Percentiles rank a stretch among this genome's conserved stretches.
Evolutionary conservation across 495 filamentous ascomycete genomes (phyloP).

Genomic region (Xylaria venustula): DNA sequence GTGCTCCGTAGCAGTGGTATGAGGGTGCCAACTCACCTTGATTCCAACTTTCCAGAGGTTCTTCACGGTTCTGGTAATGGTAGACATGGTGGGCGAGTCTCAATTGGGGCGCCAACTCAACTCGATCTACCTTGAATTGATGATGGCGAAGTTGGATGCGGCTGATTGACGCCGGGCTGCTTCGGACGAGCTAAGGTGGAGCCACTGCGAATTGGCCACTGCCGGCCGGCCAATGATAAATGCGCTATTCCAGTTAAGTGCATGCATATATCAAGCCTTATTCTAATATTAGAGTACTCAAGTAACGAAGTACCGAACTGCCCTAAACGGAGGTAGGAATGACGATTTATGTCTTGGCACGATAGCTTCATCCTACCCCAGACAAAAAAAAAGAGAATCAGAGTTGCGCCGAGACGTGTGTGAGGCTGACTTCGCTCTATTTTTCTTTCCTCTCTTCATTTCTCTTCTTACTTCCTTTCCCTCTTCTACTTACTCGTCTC

Average conservation of each 20-base stretch:
- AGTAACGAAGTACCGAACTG: background rate
- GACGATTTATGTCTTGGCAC: background rate
- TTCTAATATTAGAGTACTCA: too few species aligned
- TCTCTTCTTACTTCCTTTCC: background rate
- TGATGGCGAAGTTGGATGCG: conserved; percentile 8
- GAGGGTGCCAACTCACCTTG: conserved; percentile 56
- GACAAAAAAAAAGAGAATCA: background rate
- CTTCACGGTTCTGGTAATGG: conserved; percentile 76
- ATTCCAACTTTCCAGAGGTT: conserved; percentile 85
- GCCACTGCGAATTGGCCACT: conserved; percentile 1
- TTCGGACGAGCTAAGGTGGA: background rate
- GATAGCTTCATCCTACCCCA: conserved; percentile 1
- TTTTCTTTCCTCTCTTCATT: too few species aligned
- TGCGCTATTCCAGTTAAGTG: too few species aligned
- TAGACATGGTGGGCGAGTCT: conserved; percentile 76
- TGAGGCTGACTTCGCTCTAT: too few species aligned
- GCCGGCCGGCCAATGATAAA: conserved; percentile 3
- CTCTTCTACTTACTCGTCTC: background rate
- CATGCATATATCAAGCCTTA: background rate
- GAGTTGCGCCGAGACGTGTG: background rate
- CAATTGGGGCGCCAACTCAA: conserved; percentile 17
- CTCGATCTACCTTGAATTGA: background rate
- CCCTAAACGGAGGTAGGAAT: background rate
- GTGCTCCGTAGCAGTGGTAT: background rate
- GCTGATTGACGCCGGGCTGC: background rate